Conservation (phyloP, 1,139 yeast genomes). For the Lodderomyces elongisporus region DNA sequence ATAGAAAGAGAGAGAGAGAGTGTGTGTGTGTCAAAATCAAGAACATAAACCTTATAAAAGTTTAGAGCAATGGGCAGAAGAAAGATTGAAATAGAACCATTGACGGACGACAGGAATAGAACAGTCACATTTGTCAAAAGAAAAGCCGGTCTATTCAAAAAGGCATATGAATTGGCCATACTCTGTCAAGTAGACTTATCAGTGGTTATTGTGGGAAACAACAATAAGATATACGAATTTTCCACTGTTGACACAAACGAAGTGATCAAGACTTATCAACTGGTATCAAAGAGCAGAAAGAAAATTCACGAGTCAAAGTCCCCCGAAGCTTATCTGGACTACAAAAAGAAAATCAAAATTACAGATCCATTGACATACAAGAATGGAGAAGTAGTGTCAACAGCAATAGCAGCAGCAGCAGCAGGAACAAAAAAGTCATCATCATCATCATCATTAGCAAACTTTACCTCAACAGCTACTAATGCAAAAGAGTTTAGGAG, state of each 20-base stretch:
- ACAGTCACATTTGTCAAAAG: conserved; percentile 90
- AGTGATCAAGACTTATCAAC: conserved; percentile 49
- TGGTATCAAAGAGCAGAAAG: conserved; percentile 20
- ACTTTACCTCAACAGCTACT: conserved; percentile 8
- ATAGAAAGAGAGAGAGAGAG: too few species aligned
- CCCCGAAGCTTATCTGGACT: conserved; percentile 55
- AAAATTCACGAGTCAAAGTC: conserved; percentile 52
- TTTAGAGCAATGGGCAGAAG: conserved; percentile 98
- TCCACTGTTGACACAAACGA: conserved; percentile 66
- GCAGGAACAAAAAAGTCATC: too few species aligned
- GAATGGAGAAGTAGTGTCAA: conserved; percentile 12
- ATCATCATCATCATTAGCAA: too few species aligned
- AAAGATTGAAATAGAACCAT: conserved; percentile 89
- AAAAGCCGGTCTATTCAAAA: conserved; percentile 91
- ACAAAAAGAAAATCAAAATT: conserved; percentile 30
- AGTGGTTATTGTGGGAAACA: conserved; percentile 82
- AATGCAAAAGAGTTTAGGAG: not conserved
- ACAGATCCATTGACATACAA: conserved; percentile 13
- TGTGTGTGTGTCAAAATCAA: too few species aligned
- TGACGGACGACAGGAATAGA: conserved; percentile 82
- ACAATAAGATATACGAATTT: conserved; percentile 76
- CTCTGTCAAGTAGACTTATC: conserved; percentile 92
- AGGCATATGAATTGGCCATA: conserved; percentile 91
- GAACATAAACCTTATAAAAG: too few species aligned
- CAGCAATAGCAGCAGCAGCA: too few species aligned